phyloP scores from a whole-genome alignment of 1,139 yeast genomes.

The Diutina ranongensis region DNA sequence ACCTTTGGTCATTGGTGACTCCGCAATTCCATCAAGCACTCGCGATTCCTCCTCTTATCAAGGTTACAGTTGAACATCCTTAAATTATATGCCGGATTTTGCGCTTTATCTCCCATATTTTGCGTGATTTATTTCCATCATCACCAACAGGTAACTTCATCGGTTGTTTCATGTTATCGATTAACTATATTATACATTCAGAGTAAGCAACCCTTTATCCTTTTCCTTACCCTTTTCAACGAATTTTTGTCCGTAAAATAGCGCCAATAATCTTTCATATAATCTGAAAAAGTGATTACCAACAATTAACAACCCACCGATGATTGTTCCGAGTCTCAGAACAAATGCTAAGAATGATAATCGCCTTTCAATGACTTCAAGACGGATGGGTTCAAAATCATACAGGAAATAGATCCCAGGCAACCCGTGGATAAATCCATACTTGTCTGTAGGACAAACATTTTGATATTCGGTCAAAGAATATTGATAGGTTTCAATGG shows the following conservation, averaged over 20 bases:
- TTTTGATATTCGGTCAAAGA: constrained; percentile 53
- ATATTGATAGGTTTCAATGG: constrained; percentile 76
- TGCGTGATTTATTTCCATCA: no score
- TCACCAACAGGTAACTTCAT: no score
- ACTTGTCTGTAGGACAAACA: constrained; percentile 14
- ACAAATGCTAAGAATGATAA: constrained; percentile 70
- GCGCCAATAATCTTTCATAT: constrained; percentile 33
- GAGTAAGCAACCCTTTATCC: constrained; percentile 18
- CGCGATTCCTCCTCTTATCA: no score
- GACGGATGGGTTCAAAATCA: constrained; percentile 78
- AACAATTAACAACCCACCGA: constrained; percentile 58
- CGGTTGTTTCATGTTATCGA: no score
- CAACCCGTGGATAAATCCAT: constrained; percentile 12
- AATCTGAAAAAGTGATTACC: constrained; percentile 36
- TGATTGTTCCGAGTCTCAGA: constrained; percentile 64
- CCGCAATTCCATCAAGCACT: no score
- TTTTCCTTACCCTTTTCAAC: constrained; percentile 48
- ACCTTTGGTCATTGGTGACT: constrained; percentile 8
- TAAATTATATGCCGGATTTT: no score
- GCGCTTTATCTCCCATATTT: no score
- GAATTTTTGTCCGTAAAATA: constrained; percentile 39
- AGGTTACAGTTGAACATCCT: no score
- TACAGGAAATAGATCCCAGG: constrained; percentile 83
- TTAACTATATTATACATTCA: not conserved
- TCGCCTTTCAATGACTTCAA: constrained; percentile 58